phyloP scores from a whole-genome alignment of 768 basidiomycete genomes.

The Jaapia argillacea region DNA sequence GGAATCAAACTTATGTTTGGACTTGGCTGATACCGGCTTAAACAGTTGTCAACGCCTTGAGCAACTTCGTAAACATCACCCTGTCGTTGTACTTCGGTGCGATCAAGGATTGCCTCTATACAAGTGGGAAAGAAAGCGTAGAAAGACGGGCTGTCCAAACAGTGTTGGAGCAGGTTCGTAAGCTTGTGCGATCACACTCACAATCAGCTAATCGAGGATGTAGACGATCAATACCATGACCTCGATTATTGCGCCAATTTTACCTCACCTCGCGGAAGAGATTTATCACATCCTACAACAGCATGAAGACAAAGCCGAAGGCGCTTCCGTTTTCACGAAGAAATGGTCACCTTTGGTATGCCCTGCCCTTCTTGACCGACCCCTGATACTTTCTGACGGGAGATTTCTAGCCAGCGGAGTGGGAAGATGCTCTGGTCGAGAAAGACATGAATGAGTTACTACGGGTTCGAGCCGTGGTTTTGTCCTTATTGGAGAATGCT shows the following conservation, averaged over 20 bases:
- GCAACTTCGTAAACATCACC: constrained; percentile 72
- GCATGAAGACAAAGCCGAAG: constrained; percentile 13
- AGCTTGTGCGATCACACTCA: constrained; percentile 21
- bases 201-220: neutral
- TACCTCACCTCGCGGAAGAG: constrained; percentile 90
- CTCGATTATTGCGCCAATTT: constrained; percentile 69
- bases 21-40: constrained; percentile 4
- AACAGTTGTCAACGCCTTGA: constrained; percentile 61
- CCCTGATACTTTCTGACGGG: no score
- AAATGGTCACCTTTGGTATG: constrained; percentile 66
- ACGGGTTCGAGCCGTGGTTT: constrained; percentile 45
- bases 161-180: constrained; percentile 60
- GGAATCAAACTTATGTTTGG: constrained; percentile 1
- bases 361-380: constrained; percentile 2
- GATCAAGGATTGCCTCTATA: constrained; percentile 85
- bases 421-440: constrained; percentile 50
- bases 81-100: constrained; percentile 91
- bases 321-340: constrained; percentile 57
- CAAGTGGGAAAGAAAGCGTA: constrained; percentile 37
- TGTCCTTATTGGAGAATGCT: constrained; percentile 68
- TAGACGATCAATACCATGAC: constrained; percentile 63
- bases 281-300: constrained; percentile 36
- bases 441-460: constrained; percentile 58
- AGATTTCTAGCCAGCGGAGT: constrained; percentile 48
- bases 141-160: constrained; percentile 59